These are phyloP conservation scores for Nepenthes mirabilis DNA, from an alignment of 148 eudicot species.

Conservation along the genomic window DNA sequence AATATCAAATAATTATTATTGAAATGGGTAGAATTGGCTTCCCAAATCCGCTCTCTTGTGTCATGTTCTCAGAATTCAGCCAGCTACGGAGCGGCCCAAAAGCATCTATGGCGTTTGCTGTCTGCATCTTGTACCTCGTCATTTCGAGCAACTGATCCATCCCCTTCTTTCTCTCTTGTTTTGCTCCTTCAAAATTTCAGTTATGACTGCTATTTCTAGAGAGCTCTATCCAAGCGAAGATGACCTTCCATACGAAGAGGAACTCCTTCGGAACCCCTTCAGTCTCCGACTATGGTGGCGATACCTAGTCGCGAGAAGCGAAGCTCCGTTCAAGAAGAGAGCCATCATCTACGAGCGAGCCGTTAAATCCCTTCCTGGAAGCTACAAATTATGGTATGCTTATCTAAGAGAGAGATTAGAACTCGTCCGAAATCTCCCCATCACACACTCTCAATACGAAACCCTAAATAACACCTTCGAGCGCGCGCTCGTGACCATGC, in stretches of 20 bases:
- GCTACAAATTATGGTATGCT: constrained; percentile 91
- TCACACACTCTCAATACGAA: constrained; percentile 45
- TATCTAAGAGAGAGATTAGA: constrained; percentile 80
- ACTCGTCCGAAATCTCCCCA: constrained; percentile 51
- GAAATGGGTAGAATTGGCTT: too few species aligned
- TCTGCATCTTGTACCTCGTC: too few species aligned
- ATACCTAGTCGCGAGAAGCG: constrained; percentile 46
- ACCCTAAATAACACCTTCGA: constrained; percentile 84
- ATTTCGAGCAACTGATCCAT: too few species aligned
- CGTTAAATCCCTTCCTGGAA: constrained; percentile 70
- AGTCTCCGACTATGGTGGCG: constrained; percentile 91
- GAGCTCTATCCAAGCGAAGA: constrained; percentile 50
- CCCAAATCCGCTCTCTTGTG: too few species aligned
- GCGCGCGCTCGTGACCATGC: constrained; percentile 81
- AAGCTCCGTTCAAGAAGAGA: constrained; percentile 55
- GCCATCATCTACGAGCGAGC: constrained; percentile 75
- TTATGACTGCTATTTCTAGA: constrained; percentile 19
- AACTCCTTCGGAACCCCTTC: constrained; percentile 71
- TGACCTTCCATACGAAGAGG: constrained; percentile 64
- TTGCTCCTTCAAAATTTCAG: not conserved
- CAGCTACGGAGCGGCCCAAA: too few species aligned
- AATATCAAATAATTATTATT: too few species aligned
- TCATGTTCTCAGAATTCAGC: too few species aligned
- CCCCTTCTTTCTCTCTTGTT: not conserved
- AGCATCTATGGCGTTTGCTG: too few species aligned